A percentile compares a stretch with the other conserved stretches of the same genome.
Conservation (phyloP, 2,329 filamentous ascomycete genomes). For the Leptographium radiaticola region DNA sequence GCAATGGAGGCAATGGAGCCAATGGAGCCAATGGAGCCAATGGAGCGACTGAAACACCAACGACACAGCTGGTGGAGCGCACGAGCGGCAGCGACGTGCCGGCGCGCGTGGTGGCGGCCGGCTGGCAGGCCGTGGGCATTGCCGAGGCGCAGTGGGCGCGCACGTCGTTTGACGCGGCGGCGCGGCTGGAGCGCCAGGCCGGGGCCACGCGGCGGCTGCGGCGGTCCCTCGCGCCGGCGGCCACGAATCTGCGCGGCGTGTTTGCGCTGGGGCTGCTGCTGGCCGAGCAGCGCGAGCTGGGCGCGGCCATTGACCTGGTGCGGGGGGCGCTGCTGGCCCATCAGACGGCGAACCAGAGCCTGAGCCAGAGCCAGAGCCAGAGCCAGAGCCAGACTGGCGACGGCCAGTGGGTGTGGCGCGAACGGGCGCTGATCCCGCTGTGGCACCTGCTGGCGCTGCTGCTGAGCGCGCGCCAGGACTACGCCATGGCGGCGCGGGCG, state of each 20-base stretch:
- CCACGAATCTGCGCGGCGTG: conserved; percentile 59
- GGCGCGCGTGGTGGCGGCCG: conserved; percentile 48
- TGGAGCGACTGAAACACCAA: not conserved
- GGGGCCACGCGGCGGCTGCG: conserved; percentile 67
- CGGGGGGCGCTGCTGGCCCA: conserved; percentile 60
- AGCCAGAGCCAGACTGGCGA: too few relatives aligned
- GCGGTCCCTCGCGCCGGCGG: conserved; percentile 54
- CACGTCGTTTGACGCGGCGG: conserved; percentile 61
- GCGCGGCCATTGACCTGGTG: conserved; percentile 67
- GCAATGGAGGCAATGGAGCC: too few relatives aligned
- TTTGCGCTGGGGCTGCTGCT: conserved; percentile 77
- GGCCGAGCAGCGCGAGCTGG: conserved; percentile 72
- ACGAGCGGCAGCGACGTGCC: conserved; percentile 26
- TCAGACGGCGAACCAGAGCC: conserved; percentile 31
- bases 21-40: too few relatives aligned
- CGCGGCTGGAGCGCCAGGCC: conserved; percentile 58
- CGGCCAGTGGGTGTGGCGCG: conserved; percentile 40
- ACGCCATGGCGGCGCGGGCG: conserved; percentile 62
- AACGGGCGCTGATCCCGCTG: conserved; percentile 58
- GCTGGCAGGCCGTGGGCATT: conserved; percentile 77
- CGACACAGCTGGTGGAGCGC: conserved; percentile 11
- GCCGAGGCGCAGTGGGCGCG: conserved; percentile 80
- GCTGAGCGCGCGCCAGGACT: conserved; percentile 77
- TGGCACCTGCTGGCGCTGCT: conserved; percentile 88
- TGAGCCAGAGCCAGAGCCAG: too few relatives aligned